Base-by-base conservation (phyloP, 179 eudicot species). In the Sideroxylon spinosum region DNA sequence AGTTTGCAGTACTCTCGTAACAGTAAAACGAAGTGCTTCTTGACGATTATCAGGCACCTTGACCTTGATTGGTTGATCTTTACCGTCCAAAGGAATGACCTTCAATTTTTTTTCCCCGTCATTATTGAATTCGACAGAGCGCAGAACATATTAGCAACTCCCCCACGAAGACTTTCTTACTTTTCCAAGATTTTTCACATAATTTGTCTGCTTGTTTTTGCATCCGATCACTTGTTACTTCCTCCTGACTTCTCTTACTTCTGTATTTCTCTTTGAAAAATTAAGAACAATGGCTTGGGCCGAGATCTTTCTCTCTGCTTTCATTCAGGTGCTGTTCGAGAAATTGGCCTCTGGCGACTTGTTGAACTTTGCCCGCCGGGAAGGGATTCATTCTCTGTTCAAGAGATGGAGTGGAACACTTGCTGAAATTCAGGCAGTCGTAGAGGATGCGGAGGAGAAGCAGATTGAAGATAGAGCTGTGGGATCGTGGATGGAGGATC, bases 361-460 rank as follows among this genome's bases (percentile, higher is more conserved):
- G 44, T 56, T 62, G 78, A 55, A 65, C 19, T 60, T 77, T 60
- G 81, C 81, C 25, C 66, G 61, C 25, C 70, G 68, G 16, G 73
- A 64, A 77, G 75, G 57, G 44, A 73, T 81, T 23, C 6, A 57
- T 6, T 20, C 53, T 14, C 16, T 19, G 52, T 74, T 81, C n/a
- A 20, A 56, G 44, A 79, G 80, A 66, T 79, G 81, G 50, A 68
- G 49, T 20, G 16, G 13, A 0, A 78, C 2, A 12, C 62, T 80
- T 55, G 0, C 48, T 0, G 68, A 53, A 14, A 29, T 80, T 32
- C 76, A 60, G 17, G 81, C 65, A 0, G 79, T 80, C 26, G 78
- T 83, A 17, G 73, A 48, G 22, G 86, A 83, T 77, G 86, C 86
- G 0, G 83, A 83, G 81, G 79, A 80, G 23, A 80, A 83, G 78